Evolutionary conservation across 2,329 filamentous ascomycete species (phyloP).

Genomic region (Colletotrichum spaethianum): DNA sequence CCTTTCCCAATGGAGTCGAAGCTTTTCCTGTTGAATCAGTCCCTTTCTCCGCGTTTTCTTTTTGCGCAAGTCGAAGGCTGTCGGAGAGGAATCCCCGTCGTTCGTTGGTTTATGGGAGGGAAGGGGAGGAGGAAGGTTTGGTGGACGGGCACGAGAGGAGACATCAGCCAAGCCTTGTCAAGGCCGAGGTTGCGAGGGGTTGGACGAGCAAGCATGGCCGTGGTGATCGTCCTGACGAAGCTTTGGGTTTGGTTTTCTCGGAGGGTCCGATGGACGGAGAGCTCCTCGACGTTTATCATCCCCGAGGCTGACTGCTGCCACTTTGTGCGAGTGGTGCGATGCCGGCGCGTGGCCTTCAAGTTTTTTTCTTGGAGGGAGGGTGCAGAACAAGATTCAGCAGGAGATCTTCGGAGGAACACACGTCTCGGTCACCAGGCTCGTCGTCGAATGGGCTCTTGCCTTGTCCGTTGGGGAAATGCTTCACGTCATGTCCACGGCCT

Average conservation of each 20-base stretch:
- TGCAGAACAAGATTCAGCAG: background rate
- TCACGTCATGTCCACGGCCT: background rate
- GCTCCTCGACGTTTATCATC: background rate
- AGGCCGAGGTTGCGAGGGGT: background rate
- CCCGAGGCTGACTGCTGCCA: background rate
- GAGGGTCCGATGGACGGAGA: background rate
- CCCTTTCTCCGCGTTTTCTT: slow-evolving; percentile 5
- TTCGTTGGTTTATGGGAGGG: background rate
- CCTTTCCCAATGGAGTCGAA: slow-evolving; percentile 7
- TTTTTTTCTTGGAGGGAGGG: background rate
- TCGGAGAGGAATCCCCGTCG: background rate
- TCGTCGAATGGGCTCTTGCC: background rate
- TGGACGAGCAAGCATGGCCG: background rate
- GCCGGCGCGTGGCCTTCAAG: background rate
- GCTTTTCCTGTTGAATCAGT: slow-evolving; percentile 1
- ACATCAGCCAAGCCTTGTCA: background rate
- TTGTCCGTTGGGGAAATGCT: background rate
- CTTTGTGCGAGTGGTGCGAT: slow-evolving; percentile 25
- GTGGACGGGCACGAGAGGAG: background rate
- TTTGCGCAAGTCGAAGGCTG: background rate
- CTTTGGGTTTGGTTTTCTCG: background rate
- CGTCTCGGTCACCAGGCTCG: background rate
- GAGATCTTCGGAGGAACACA: background rate
- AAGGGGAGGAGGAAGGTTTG: background rate
- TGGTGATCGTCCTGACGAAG: background rate